Evolutionary conservation across 2,329 filamentous ascomycete species (phyloP), one percentile per base, ranked within the genome.

Genomic region (Seiridium cupressi): DNA sequence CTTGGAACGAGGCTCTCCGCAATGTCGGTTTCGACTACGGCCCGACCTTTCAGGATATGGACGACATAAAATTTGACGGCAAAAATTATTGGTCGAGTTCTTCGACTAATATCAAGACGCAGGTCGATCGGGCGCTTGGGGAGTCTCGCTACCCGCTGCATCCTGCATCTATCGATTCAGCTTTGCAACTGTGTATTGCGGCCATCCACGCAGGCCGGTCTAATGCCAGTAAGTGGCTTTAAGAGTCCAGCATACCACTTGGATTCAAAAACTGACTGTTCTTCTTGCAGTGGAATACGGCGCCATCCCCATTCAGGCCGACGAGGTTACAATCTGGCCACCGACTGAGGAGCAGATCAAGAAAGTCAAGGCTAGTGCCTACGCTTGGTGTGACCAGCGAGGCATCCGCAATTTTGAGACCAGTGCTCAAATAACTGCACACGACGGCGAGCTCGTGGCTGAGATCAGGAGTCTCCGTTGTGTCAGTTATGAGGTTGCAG

Each of bases 111-210:
- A 60, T 66, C 62, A 69, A 63, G 55, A 53, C 60, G 13, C 9
- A 48, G 2, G 65, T 66, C 1, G 64, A 63, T 18, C 57, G 55
- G 44, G 47, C 36, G 11, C 44, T 18, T 32, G 70, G 67, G 18
- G 78, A 81, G 63, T 76, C 74, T 1, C 70, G 73, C 0, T 71
- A 78, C 44, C 62, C 71, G 9, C 61, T 80, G 18, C 78, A 80
- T 60, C 78, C 78, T 0, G 66, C 74, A 1, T 68, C 69, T 11
- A 68, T 80, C 11, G 77, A 81, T 61, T 67, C 68, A n/a, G 63
- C 61, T 18, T 61, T 77, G 3, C 75, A 77, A 48, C 67, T 76
- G 5, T 61, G 66, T 9, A 73, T 73, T 44, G 67, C 65, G 1
- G 66, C 72, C n/a, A 68, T 73, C 42, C 65, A 73, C 40, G 64